Evolutionary conservation across 331 rosid species (phyloP), one percentile per base, ranked within the genome.

Genomic region (Phaseolus coccineus): DNA sequence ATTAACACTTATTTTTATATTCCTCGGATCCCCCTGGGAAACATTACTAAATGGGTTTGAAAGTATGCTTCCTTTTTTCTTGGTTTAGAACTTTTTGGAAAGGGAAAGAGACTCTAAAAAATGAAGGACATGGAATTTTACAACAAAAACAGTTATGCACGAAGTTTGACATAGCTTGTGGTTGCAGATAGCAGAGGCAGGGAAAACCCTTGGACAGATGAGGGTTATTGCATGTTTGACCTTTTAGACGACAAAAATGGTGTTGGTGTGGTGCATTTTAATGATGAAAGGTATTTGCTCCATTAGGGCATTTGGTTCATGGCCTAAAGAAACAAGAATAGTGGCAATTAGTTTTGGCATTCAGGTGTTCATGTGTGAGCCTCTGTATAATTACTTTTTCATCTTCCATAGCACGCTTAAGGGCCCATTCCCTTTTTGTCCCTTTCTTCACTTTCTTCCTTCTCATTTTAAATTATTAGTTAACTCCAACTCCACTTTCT

Each of bases 151-250:
- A 28, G 30, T 48, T 57, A 2, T 44, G 16, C 4, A 42, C 6
- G 37, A 55, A 37, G 24, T 47, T 75, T 46, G 33, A 35, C 28
- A 58, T 5, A 30, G 71, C 5, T 37, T 15, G 30, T 47, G 66
- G 65, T 44, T 46, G 71, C 65, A 75, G 40, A 37, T 19, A 40
- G 7, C 33, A 71, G 59, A 81, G 39, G 52, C 39, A n/a, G 63
- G 67, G 58, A 47, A 74, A 69, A 4, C 35, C 44, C 22, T 57
- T 70, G 35, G 42, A 52, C 56, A 57, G 7, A 59, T 6, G 24
- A 22, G 74, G 76, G 74, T 77, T 61, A 84, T 75, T 78, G 87
- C 83, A 85, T 62, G 87, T 73, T 88, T 89, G 86, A 83, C 87
- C 73, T 69, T 84, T 83, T 64, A 57, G 28, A 77, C 77, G 71